These are phyloP conservation scores for Thermoascus crustaceus DNA, from an alignment of 2,329 filamentous ascomycete genomes.

Conservation along the genomic window DNA sequence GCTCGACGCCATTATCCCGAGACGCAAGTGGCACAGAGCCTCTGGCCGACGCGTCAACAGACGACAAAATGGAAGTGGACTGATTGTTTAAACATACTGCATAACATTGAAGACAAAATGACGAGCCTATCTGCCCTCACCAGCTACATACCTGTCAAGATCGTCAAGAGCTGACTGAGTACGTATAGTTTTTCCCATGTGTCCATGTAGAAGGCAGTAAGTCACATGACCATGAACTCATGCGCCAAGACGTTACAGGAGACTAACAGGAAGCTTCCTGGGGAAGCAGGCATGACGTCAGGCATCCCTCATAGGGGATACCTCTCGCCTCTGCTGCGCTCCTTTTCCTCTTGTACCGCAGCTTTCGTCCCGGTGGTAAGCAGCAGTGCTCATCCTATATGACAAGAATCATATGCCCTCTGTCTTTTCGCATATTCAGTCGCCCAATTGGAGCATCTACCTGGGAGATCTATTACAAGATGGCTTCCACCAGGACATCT, in stretches of 20 bases:
- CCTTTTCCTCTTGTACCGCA: not conserved
- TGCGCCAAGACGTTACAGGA: not conserved
- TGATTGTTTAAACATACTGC: constrained; percentile 10
- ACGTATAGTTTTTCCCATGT: no score
- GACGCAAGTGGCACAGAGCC: constrained; percentile 13
- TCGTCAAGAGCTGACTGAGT: no score
- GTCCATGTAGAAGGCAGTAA: no score
- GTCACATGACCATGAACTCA: no score
- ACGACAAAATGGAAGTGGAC: constrained; percentile 30
- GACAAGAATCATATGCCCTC: not conserved
- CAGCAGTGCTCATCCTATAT: no score
- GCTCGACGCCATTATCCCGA: constrained; percentile 14
- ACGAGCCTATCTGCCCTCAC: no score
- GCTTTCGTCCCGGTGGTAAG: no score
- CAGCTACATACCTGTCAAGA: no score
- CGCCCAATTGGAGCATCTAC: not conserved
- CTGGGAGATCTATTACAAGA: constrained; percentile 8
- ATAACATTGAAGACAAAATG: not conserved
- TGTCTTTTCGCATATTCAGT: not conserved
- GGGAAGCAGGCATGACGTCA: constrained; percentile 27
- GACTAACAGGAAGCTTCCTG: not conserved
- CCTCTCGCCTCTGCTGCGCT: not conserved
- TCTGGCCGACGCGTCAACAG: constrained; percentile 7
- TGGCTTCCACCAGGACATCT: constrained; percentile 30
- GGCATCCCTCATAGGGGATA: constrained; percentile 13